Base-by-base conservation (phyloP, 2,329 filamentous ascomycete genomes). In the Exophiala sideris region DNA sequence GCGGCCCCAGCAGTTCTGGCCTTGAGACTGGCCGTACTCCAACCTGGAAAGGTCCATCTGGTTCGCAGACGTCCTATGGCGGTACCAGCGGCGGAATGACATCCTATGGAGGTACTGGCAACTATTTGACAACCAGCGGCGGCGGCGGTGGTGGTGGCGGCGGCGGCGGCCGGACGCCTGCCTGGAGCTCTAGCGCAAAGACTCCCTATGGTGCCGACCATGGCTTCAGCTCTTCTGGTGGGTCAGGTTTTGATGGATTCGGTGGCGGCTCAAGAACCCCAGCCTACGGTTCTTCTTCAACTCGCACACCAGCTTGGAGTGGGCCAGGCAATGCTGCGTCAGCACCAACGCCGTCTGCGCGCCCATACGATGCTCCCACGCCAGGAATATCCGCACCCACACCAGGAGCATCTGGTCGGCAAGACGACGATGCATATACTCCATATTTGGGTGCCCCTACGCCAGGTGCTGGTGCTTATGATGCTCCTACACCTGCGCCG, bases 231-330 rank as follows among this genome's bases (percentile, higher is more conserved):
- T 82, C 79, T 50, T 78, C 80, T 52, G 86, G 86, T 84, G 65
- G 87, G 83, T 10, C 85, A 81, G 41, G 87, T 79, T 49, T 90
- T 49, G 85, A 87, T 55, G 76, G 80, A 32, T 89, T 87, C 76
- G 82, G 77, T 11, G 77, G 80, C 3, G 84, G 87, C 5, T 87
- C 86, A 29, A 89, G 91, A 70, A 95, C 90, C 1, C 91, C 91
- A 2, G 85, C 83, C 1, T 91, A 88, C 67, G 82, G 81, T 48
- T 81, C 79, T 65, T 76, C 76, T 47, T 73, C 78, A 45, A 70
- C 68, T 53, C 71, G 75, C 36, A 78, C 75, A 10, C 75, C 75
- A 1, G 75, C 74, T 21, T 76, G 73, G 71, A 66, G 52, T 38
- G 62, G 62, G 33, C 52, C 56, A 6, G 57, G 57, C 34, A 50